phyloP scores from a whole-genome alignment of 495 filamentous ascomycete genomes.

The Xylaria longipes region DNA sequence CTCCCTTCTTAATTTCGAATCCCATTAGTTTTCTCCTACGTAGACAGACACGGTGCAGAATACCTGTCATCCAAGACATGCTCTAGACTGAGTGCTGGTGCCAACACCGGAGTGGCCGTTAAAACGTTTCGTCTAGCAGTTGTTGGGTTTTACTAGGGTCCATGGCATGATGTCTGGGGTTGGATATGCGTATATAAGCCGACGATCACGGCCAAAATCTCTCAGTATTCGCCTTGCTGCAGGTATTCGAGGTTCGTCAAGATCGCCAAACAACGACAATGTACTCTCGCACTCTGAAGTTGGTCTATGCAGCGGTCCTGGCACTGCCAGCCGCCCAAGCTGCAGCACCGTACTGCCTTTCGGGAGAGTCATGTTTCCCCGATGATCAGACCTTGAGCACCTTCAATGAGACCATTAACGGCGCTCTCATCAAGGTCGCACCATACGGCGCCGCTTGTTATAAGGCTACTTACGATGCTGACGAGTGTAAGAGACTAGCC shows the following conservation, averaged over 20 bases:
- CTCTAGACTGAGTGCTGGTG: background rate
- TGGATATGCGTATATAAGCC: background rate
- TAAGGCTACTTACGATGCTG: slow-evolving; percentile 34
- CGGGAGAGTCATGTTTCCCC: slow-evolving; percentile 51
- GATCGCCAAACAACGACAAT: background rate
- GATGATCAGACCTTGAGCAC: slow-evolving; percentile 38
- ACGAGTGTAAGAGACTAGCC: slow-evolving; percentile 14
- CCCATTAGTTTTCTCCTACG: background rate
- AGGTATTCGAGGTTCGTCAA: background rate
- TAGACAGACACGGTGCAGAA: background rate
- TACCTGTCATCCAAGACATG: background rate
- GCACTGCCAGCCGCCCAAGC: background rate
- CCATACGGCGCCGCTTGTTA: slow-evolving; percentile 59
- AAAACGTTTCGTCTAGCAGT: background rate
- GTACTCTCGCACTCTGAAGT: background rate
- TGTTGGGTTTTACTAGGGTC: background rate
- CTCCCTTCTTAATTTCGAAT: background rate
- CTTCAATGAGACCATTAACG: slow-evolving; percentile 50
- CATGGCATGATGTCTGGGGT: background rate
- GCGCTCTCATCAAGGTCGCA: slow-evolving; percentile 53
- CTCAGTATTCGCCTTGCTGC: background rate
- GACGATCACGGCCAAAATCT: background rate
- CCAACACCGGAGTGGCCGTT: background rate
- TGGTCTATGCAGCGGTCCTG: background rate
- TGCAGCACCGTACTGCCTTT: slow-evolving; percentile 34